phyloP scores from a whole-genome alignment of 192 early-diverging fungal genomes.

The Umbelopsis isabellina region DNA sequence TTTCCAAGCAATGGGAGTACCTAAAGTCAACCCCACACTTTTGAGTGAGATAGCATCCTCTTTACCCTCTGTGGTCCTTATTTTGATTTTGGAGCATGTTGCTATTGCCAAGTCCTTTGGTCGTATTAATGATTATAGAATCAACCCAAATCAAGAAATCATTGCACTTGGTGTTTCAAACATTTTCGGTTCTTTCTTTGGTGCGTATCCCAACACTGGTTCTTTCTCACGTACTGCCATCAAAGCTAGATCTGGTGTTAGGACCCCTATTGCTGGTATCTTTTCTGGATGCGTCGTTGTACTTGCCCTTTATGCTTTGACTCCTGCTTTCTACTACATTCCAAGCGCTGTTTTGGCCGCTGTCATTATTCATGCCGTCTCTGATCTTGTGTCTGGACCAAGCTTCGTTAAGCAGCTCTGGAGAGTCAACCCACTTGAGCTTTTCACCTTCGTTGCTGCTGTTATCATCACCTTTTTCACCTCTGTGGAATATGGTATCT shows the following conservation, averaged over 20 bases:
- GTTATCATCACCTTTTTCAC: slow-evolving; percentile 66
- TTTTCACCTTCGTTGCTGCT: slow-evolving; percentile 53
- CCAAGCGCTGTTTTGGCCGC: slow-evolving; percentile 77
- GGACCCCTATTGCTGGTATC: slow-evolving; percentile 75
- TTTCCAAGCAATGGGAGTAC: slow-evolving; percentile 62
- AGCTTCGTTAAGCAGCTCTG: slow-evolving; percentile 59
- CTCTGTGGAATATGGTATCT: slow-evolving; percentile 70
- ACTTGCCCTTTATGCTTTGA: slow-evolving; percentile 74
- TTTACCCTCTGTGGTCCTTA: slow-evolving; percentile 69
- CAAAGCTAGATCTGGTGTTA: slow-evolving; percentile 79
- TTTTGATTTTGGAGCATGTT: slow-evolving; percentile 88
- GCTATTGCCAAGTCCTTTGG: slow-evolving; percentile 91
- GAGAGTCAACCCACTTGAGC: slow-evolving; percentile 53
- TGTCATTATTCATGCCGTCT: slow-evolving; percentile 75
- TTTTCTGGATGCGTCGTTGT: slow-evolving; percentile 77
- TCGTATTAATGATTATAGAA: slow-evolving; percentile 79
- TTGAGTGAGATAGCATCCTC: slow-evolving; percentile 56
- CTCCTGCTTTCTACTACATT: slow-evolving; percentile 82
- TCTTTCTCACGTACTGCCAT: slow-evolving; percentile 94
- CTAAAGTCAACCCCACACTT: slow-evolving; percentile 54
- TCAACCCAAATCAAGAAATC: slow-evolving; percentile 84
- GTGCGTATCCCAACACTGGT: slow-evolving; percentile 86
- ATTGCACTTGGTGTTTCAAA: slow-evolving; percentile 88
- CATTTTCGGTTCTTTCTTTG: slow-evolving; percentile 82
- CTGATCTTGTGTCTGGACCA: slow-evolving; percentile 69